These are phyloP conservation scores for Endoconidiophora laricicola DNA, from an alignment of 2,329 filamentous ascomycete species.

Conservation along the genomic window DNA sequence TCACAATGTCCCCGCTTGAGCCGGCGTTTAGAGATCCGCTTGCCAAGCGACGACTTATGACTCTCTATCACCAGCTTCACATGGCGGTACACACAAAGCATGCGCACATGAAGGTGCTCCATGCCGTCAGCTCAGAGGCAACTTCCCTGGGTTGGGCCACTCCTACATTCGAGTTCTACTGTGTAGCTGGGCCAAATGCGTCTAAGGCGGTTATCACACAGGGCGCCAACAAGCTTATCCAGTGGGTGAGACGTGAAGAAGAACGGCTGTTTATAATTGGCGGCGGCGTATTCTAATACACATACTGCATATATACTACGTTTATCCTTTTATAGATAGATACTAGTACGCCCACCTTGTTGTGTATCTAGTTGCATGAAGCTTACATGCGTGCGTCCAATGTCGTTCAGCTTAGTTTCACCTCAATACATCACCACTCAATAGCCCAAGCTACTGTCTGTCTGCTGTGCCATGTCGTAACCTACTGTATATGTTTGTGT, in stretches of 20 bases:
- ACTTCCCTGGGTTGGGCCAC: slow-evolving; percentile 84
- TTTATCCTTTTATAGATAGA: too few relatives aligned
- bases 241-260: slow-evolving; percentile 85
- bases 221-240: slow-evolving; percentile 73
- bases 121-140: slow-evolving; percentile 56
- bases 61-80: slow-evolving; percentile 72
- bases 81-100: slow-evolving; percentile 70
- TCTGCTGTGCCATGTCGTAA: not conserved
- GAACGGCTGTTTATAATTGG: slow-evolving; percentile 93
- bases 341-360: not conserved
- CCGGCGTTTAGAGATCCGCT: slow-evolving; percentile 46
- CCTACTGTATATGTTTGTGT: not conserved
- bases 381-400: not conserved
- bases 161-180: slow-evolving; percentile 84
- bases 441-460: not conserved
- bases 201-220: slow-evolving; percentile 54
- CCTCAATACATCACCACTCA: not conserved
- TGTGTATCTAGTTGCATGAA: not conserved
- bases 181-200: slow-evolving; percentile 64
- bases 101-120: slow-evolving; percentile 71
- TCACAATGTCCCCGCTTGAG: slow-evolving; percentile 70
- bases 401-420: slow-evolving; percentile 2
- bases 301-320: too few relatives aligned
- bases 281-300: slow-evolving; percentile 58
- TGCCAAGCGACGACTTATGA: slow-evolving; percentile 56